A percentile compares a stretch with the other conserved stretches of the same genome.
Evolutionary conservation across 257 asterid genomes (phyloP).

Genomic region (Solanum chaucha): DNA sequence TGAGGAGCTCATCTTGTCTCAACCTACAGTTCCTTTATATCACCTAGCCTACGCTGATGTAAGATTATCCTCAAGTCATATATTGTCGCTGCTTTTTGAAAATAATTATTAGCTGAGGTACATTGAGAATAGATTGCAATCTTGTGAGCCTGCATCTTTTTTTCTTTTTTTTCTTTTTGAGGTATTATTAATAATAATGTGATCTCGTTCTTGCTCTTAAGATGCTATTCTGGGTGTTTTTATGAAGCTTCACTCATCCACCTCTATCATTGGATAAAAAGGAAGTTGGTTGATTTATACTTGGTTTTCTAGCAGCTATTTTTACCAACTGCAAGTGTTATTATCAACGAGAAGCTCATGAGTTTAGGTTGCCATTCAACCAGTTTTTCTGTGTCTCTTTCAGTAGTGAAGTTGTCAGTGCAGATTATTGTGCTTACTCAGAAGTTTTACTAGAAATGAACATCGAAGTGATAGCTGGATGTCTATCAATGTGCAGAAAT

Average conservation of each 20-base stretch:
- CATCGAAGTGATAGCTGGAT: neutral
- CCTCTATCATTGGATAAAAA: neutral
- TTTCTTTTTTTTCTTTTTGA: neutral
- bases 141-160: neutral
- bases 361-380: neutral
- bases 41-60: conserved; percentile 96
- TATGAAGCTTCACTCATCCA: neutral
- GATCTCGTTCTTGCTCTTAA: neutral
- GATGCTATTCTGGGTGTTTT: neutral
- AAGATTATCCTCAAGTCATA: conserved; percentile 26
- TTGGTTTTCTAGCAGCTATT: neutral
- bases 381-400: neutral
- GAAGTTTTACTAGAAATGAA: neutral
- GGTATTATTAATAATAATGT: neutral
- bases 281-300: neutral
- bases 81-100: neutral
- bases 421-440: neutral
- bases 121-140: neutral
- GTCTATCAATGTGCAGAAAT: neutral
- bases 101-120: neutral
- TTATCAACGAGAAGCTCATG: neutral
- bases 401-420: neutral
- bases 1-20: conserved; percentile 90
- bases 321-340: neutral
- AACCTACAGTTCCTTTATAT: conserved; percentile 79